Evolutionary conservation across 495 filamentous ascomycete genomes (phyloP).

Genomic region (Hypoxylon intermedium): DNA sequence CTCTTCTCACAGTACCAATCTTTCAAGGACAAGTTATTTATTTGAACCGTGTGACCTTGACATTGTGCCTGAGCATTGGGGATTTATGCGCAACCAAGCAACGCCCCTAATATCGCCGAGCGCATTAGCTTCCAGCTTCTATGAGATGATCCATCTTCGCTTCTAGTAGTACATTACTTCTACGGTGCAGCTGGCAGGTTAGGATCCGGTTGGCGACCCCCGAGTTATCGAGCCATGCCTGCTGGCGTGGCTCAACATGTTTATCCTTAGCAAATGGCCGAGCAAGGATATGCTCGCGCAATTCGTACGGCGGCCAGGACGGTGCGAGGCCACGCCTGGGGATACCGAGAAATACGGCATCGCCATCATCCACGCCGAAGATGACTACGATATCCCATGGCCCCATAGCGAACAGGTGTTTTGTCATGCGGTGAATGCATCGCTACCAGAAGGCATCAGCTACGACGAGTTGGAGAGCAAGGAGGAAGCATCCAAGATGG

Average conservation of each 20-base stretch:
- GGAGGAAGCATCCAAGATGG: background rate
- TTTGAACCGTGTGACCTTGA: background rate
- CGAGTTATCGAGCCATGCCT: constrained; percentile 58
- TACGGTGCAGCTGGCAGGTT: constrained; percentile 48
- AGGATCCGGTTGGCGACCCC: constrained; percentile 58
- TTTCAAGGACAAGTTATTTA: background rate
- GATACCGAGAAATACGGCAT: constrained; percentile 54
- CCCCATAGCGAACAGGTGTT: constrained; percentile 53
- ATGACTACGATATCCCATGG: constrained; percentile 70
- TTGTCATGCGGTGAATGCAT: constrained; percentile 51
- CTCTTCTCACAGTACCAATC: background rate
- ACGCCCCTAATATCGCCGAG: constrained; percentile 57
- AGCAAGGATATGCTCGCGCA: constrained; percentile 27
- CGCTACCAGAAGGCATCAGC: constrained; percentile 40
- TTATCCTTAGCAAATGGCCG: constrained; percentile 39
- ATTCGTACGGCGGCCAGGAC: constrained; percentile 41
- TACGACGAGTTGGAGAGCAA: constrained; percentile 12
- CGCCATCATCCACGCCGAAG: constrained; percentile 62
- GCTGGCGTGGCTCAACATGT: constrained; percentile 41
- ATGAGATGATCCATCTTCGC: constrained; percentile 60
- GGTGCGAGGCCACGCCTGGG: constrained; percentile 33
- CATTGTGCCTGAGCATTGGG: constrained; percentile 1
- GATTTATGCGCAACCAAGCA: constrained; percentile 59
- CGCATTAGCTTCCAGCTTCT: constrained; percentile 59
- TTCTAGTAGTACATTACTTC: constrained; percentile 67